A percentile compares a stretch with the other conserved stretches of the same genome.
These are phyloP conservation scores for Triglochin maritima DNA, from an alignment of 106 monocot genomes.

Conservation along the genomic window DNA sequence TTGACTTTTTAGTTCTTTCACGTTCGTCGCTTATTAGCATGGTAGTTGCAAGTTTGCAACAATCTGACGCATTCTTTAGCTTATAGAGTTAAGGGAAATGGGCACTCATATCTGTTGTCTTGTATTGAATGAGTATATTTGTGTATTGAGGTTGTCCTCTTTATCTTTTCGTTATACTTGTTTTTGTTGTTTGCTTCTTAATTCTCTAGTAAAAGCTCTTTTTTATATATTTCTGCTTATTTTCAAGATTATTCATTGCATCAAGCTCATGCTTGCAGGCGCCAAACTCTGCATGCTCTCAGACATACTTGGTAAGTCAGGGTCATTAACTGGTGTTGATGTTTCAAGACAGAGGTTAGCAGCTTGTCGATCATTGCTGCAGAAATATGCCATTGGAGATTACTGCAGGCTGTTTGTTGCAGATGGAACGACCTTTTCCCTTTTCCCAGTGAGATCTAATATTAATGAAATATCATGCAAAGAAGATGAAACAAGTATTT, in stretches of 20 bases:
- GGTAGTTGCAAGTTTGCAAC: neutral
- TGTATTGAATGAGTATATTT: too few species aligned
- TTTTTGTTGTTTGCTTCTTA: neutral
- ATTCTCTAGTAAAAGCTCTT: neutral
- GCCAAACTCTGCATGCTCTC: slow-evolving; percentile 95
- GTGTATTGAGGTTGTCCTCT: too few species aligned
- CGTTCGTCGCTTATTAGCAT: neutral
- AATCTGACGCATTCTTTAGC: too few species aligned
- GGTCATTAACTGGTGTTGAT: slow-evolving; percentile 92
- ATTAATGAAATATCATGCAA: slow-evolving; percentile 26
- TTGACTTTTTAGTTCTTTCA: neutral
- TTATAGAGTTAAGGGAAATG: too few species aligned
- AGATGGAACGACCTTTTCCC: slow-evolving; percentile 81
- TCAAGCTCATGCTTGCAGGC: slow-evolving; percentile 23
- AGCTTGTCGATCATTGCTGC: slow-evolving; percentile 84
- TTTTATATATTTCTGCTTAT: neutral
- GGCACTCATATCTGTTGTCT: too few species aligned
- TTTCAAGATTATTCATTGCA: neutral
- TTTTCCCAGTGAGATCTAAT: slow-evolving; percentile 40
- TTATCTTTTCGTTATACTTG: neutral
- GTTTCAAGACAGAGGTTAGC: slow-evolving; percentile 72
- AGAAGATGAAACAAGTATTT: neutral
- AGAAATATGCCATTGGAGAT: slow-evolving; percentile 70
- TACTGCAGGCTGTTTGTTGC: slow-evolving; percentile 77
- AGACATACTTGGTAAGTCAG: slow-evolving; percentile 64